Conservation (phyloP, 768 basidiomycete genomes). For the Podaxis sp. region DNA sequence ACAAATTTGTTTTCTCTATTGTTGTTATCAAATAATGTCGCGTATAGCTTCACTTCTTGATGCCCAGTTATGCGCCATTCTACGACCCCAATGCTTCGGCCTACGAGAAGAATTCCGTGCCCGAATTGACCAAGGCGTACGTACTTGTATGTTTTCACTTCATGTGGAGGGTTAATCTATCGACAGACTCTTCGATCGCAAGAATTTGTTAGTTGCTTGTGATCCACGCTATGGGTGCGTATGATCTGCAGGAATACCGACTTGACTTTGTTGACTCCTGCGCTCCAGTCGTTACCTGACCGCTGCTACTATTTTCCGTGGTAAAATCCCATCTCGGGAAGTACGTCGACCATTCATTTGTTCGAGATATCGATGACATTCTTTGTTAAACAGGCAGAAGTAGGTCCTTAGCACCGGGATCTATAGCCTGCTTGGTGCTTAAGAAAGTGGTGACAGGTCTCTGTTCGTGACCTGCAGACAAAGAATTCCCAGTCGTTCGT, state of each 20-base stretch:
- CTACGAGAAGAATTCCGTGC: constrained; percentile 56
- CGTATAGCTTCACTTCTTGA: constrained; percentile 87
- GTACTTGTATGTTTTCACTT: constrained; percentile 16
- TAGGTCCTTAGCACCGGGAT: constrained; percentile 26
- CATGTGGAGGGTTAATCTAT: neutral
- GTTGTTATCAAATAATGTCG: neutral
- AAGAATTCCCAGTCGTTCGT: constrained; percentile 76
- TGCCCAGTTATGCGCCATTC: constrained; percentile 92
- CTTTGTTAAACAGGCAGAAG: constrained; percentile 42
- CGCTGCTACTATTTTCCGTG: constrained; percentile 84
- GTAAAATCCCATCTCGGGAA: constrained; percentile 75
- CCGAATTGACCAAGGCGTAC: constrained; percentile 74
- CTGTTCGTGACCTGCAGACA: constrained; percentile 68
- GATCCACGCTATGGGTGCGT: constrained; percentile 74
- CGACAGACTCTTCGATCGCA: constrained; percentile 70
- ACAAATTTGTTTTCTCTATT: neutral
- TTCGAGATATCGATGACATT: constrained; percentile 30
- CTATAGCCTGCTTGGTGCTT: constrained; percentile 22
- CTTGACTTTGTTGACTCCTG: constrained; percentile 3
- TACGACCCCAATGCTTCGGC: constrained; percentile 58
- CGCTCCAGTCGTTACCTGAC: constrained; percentile 72
- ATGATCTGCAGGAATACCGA: neutral
- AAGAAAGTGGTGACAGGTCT: constrained; percentile 37
- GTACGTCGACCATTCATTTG: constrained; percentile 37
- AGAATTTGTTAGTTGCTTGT: constrained; percentile 77